These are phyloP conservation scores for Xylariaceae sp. DNA, from an alignment of 2,329 filamentous ascomycete genomes.

Conservation along the genomic window DNA sequence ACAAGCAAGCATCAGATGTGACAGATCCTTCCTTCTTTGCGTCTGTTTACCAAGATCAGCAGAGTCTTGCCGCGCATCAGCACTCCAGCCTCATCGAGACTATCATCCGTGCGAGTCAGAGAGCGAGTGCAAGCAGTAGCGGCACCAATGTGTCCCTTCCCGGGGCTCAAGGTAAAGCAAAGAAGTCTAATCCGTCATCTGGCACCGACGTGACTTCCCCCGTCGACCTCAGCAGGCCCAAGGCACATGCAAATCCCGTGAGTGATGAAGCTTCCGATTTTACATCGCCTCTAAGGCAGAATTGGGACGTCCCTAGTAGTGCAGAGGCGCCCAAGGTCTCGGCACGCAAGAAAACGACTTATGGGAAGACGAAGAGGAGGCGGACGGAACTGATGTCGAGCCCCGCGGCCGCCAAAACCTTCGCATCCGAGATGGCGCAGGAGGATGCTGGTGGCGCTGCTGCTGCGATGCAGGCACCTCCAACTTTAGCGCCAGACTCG, in stretches of 20 bases:
- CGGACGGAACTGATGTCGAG: constrained; percentile 8
- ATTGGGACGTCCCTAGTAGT: constrained; percentile 35
- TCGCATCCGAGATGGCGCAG: constrained; percentile 11
- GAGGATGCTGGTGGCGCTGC: constrained; percentile 5
- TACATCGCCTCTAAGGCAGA: constrained; percentile 28
- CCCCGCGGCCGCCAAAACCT: constrained; percentile 12
- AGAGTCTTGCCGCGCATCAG: constrained; percentile 25
- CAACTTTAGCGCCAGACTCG: constrained; percentile 1
- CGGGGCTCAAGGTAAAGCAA: constrained; percentile 20
- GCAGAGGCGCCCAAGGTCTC: constrained; percentile 18
- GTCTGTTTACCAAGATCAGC: constrained; percentile 24
- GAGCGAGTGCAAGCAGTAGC: constrained; percentile 28
- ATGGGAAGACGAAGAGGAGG: constrained; percentile 19
- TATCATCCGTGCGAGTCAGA: constrained; percentile 32
- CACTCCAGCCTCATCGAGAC: constrained; percentile 30
- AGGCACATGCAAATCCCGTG: constrained; percentile 16
- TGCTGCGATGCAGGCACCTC: constrained; percentile 5
- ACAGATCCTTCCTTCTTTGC: constrained; percentile 30
- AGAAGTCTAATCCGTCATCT: constrained; percentile 23
- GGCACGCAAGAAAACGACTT: constrained; percentile 15
- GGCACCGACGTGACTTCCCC: constrained; percentile 29
- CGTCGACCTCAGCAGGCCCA: constrained; percentile 11
- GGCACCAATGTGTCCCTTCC: constrained; percentile 28
- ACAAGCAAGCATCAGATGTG: constrained; percentile 20
- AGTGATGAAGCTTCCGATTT: constrained; percentile 23